Evolutionary conservation across 495 filamentous ascomycete species (phyloP).

Genomic region (Neurospora terricola): DNA sequence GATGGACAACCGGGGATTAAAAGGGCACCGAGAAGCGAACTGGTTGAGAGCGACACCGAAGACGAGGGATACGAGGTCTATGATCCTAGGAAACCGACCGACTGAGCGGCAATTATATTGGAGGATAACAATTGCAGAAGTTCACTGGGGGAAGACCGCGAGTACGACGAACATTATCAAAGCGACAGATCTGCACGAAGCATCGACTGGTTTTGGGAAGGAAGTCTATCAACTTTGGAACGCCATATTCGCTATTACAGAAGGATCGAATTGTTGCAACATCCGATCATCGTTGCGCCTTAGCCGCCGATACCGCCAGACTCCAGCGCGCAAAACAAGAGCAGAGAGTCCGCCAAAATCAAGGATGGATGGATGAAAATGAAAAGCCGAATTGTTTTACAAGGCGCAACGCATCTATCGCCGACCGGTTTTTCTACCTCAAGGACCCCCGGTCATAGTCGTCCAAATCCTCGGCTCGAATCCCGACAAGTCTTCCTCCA

Average conservation of each 20-base stretch:
- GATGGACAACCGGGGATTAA: slow-evolving; percentile 10
- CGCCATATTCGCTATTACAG: neutral
- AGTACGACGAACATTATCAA: neutral
- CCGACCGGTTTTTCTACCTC: neutral
- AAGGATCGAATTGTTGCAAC: neutral
- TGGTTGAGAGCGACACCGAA: slow-evolving; percentile 46
- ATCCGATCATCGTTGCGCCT: too few species aligned
- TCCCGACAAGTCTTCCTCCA: slow-evolving; percentile 48
- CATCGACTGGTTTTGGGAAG: neutral
- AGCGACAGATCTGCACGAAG: neutral
- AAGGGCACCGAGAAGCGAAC: slow-evolving; percentile 13
- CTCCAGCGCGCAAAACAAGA: neutral
- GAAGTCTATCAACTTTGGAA: neutral
- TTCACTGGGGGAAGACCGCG: neutral
- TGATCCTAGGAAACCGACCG: slow-evolving; percentile 43
- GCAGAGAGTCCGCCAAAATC: neutral
- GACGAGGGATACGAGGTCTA: slow-evolving; percentile 50
- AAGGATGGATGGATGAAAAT: neutral
- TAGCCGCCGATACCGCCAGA: neutral
- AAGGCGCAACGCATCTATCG: neutral
- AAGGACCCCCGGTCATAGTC: slow-evolving; percentile 1
- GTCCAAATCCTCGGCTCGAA: slow-evolving; percentile 33
- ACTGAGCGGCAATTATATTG: slow-evolving; percentile 22
- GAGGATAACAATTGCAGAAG: neutral
- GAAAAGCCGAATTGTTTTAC: neutral